Evolutionary conservation across 164 flowering plant species (phyloP).

Genomic region (Umbilicus rupestris): DNA sequence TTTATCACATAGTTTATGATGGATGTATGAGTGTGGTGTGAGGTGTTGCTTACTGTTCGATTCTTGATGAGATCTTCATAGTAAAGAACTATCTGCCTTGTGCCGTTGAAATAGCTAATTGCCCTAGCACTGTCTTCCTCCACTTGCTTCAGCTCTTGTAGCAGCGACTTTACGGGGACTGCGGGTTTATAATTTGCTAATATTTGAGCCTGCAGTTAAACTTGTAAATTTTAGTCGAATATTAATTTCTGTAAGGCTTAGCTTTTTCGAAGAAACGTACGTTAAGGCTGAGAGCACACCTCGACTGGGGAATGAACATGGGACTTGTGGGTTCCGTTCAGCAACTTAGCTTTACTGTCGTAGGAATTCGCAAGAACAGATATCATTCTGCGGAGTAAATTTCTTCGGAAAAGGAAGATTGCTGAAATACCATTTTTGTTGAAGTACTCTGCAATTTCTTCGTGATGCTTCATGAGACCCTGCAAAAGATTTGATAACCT

Average conservation of each 20-base stretch:
- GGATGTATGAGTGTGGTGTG: not conserved
- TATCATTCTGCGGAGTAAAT: constrained; percentile 44
- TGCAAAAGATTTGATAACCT: constrained; percentile 12
- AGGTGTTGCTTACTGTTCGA: constrained; percentile 27
- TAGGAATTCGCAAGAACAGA: constrained; percentile 53
- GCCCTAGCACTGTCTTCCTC: constrained; percentile 30
- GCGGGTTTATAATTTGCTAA: constrained; percentile 55
- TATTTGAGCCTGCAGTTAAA: constrained; percentile 38
- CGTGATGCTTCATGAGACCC: constrained; percentile 35
- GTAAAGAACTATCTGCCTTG: constrained; percentile 46
- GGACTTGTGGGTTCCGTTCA: constrained; percentile 71
- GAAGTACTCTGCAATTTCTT: constrained; percentile 26
- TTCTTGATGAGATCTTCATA: constrained; percentile 54
- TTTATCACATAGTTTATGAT: not conserved
- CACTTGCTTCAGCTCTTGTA: constrained; percentile 26
- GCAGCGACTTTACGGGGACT: constrained; percentile 28
- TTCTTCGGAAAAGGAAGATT: constrained; percentile 51
- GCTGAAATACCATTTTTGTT: constrained; percentile 36
- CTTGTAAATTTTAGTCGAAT: not conserved
- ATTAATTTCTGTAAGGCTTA: not conserved
- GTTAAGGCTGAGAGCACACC: constrained; percentile 23
- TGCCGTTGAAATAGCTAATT: constrained; percentile 43
- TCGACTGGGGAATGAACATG: constrained; percentile 48
- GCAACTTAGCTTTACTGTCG: constrained; percentile 38
- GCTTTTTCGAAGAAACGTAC: not conserved